Base-by-base conservation (phyloP, 2,329 filamentous ascomycete species). In the Arthrobotrys pseudoclavata region DNA sequence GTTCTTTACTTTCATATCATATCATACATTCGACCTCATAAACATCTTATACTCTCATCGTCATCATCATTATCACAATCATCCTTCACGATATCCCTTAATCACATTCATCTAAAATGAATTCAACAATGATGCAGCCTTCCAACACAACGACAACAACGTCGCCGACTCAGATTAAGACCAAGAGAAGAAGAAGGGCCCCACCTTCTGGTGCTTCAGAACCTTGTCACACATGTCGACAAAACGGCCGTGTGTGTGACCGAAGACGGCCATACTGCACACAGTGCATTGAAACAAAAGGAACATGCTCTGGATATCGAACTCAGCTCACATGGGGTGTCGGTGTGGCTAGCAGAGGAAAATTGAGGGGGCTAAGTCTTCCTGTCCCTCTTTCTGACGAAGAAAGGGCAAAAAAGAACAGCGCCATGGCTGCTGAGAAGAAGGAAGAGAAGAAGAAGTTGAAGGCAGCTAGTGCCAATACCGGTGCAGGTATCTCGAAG, bases 271-370 rank as follows among this genome's bases (percentile, higher is more conserved):
- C 95, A 7, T 98, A 97, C 85, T 98, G 96, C 85, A 94, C 94
- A 52, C 94, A 94, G 85, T 99, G 95, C 84, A 88, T 98, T 79
- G 93, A 97, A 81, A 88, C 93, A 80, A 94, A 94, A 80, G 94
- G 93, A 83, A 94, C 97, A 83, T 98, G 95, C 85, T 94, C 93
- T 29, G 95, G 95, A 76, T 98, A 98, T 87, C 96, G 96, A 86
- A 98, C 95, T 15, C 94, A 95, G 81, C 87, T 98, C 84, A 98
- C 95, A 55, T 98, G 95, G 95, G 94, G 94, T 48, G 93, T 97
- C 57, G 95, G 95, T 63, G 95, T 98, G 75, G 95, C 95, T 70
- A 97, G 94, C 85, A 91, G 95, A 82, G 95, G 95, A 83, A 98
- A 98, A 86, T 89, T 98, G 79, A 90, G 95, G 79, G 95, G 95